Base-by-base conservation (phyloP, 768 basidiomycete species). In the Kwoniella dendrophila region DNA sequence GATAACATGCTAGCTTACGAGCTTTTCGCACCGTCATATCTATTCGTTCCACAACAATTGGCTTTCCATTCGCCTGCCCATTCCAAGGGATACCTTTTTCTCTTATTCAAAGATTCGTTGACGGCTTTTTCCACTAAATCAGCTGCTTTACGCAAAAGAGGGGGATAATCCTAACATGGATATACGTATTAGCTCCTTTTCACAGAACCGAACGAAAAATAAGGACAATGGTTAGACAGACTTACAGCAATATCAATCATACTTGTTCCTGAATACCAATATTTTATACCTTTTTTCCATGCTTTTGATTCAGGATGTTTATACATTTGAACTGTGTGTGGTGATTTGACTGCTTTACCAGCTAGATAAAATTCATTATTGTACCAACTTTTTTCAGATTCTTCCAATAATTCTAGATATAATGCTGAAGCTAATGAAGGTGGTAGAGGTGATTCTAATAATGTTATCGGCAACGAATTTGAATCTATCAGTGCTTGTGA, bases 51-150 rank as follows among this genome's bases (percentile, higher is more conserved):
- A 33, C 76, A 77, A 1, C 76, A 65, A 47, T 72, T 75, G 7
- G 79, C 77, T 41, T 51, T 62, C 79, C 79, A 80, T 1, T 41
- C 24, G 1, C 79, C 79, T 4, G 63, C 67, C 57, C 66, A 80
- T 66, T 80, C 79, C 0, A 59, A 45, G 1, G 67, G 62, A 58
- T 69, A 77, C 24, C 78, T 57, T 6, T 45, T 43, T 18, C 74
- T 57, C 11, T 43, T 27, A 4, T 12, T 43, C 22, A 78, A 34
- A 14, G 71, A 60, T 4, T 58, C 64, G 61, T 80, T 80, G 48
- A 80, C 74, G 29, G 69, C 66, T 8, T 63, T 60, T 45, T 77
- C 76, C 36, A 80, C 61, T 16, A 77, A 43, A 11, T 74, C 71
- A 7, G 76, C 76, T 7, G 76, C 74, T 48, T 63, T 30, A 11